phyloP scores from a whole-genome alignment of 2,329 filamentous ascomycete genomes.

The Thyridium curvatum region DNA sequence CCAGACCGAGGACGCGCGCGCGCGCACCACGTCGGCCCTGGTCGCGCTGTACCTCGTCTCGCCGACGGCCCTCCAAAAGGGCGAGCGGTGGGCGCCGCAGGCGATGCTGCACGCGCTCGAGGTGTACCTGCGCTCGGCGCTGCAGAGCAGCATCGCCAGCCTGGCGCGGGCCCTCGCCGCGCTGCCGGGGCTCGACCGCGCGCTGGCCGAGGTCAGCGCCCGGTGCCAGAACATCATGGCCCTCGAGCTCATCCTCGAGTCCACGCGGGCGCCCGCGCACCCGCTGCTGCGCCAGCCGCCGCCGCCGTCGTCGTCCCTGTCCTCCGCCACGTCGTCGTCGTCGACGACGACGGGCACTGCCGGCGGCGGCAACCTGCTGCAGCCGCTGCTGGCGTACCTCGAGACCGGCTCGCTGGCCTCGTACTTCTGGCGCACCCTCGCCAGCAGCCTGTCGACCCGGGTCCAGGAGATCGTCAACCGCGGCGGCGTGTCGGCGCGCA shows the following conservation, averaged over 20 bases:
- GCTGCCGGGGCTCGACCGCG: slow-evolving; percentile 74
- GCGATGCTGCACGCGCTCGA: slow-evolving; percentile 73
- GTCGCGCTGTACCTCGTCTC: slow-evolving; percentile 77
- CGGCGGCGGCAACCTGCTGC: slow-evolving; percentile 50
- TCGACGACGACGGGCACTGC: slow-evolving; percentile 20
- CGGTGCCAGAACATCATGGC: slow-evolving; percentile 90
- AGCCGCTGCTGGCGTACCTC: slow-evolving; percentile 67
- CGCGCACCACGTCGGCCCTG: slow-evolving; percentile 67
- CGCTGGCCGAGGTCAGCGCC: slow-evolving; percentile 72
- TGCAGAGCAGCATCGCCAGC: slow-evolving; percentile 71
- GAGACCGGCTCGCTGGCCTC: slow-evolving; percentile 83
- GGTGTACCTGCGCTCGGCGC: slow-evolving; percentile 71
- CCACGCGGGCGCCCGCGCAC: slow-evolving; percentile 61
- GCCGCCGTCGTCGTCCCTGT: slow-evolving; percentile 7
- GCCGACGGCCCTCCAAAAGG: slow-evolving; percentile 47
- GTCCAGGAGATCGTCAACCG: slow-evolving; percentile 80
- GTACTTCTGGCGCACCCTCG: slow-evolving; percentile 91
- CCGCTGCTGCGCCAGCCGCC: slow-evolving; percentile 45
- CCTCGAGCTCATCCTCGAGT: slow-evolving; percentile 69
- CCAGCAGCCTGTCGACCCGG: slow-evolving; percentile 65
- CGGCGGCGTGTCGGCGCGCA: slow-evolving; percentile 78
- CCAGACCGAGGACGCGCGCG: slow-evolving; percentile 67
- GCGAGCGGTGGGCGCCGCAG: slow-evolving; percentile 56
- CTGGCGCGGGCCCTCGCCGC: slow-evolving; percentile 72
- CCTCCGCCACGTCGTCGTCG: not conserved